Conservation (phyloP, 208 protist genomes). For the Leishmania guyanensis region DNA sequence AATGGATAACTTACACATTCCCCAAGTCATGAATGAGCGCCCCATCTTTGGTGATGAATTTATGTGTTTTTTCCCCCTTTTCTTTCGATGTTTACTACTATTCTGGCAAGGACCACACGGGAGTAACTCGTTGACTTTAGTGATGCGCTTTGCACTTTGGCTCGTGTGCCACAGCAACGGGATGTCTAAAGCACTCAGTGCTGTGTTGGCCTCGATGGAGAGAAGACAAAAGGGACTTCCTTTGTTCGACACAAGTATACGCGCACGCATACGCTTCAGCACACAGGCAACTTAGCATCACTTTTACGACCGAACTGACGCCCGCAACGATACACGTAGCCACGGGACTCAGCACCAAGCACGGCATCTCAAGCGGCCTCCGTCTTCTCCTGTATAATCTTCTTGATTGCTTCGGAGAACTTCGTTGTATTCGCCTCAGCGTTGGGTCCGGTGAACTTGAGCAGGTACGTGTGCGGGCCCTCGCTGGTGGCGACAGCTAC, state of each 20-base stretch:
- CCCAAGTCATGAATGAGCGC: background rate
- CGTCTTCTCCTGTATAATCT: conserved; percentile 22
- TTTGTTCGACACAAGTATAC: background rate
- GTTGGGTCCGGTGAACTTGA: conserved; percentile 69
- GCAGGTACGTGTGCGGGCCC: conserved; percentile 51
- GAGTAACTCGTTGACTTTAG: background rate
- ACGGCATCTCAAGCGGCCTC: conserved; percentile 5
- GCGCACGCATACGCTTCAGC: background rate
- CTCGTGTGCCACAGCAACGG: background rate
- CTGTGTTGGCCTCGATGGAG: background rate
- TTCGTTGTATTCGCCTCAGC: conserved; percentile 47
- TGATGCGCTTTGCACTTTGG: background rate
- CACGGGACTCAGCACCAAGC: background rate
- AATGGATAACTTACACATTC: background rate
- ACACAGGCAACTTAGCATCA: background rate
- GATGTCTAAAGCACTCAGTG: background rate
- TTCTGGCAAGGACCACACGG: background rate
- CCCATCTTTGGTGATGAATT: background rate
- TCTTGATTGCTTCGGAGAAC: conserved; percentile 57
- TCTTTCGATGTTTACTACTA: background rate
- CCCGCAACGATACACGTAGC: background rate
- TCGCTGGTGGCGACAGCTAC: conserved; percentile 45
- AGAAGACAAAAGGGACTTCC: background rate
- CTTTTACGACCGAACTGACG: background rate
- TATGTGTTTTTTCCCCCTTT: too few species aligned